A percentile compares a stretch with the other conserved stretches of the same genome.
Evolutionary conservation across 768 basidiomycete genomes (phyloP).

Genomic region (Baorangia bicolor): DNA sequence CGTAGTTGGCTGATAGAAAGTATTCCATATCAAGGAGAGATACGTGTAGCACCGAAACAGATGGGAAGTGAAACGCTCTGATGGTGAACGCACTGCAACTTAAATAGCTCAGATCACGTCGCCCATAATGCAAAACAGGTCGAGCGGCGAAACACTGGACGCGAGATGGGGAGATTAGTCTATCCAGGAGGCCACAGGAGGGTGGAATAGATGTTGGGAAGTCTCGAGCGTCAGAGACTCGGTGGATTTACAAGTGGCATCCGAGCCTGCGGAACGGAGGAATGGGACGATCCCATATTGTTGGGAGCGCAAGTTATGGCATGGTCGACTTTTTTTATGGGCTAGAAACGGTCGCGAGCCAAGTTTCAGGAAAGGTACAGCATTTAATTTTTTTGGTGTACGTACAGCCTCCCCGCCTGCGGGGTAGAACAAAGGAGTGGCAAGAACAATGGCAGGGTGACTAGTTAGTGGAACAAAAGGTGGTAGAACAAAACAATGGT

Average conservation of each 20-base stretch:
- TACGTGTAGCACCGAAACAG: background rate
- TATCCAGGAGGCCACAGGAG: background rate
- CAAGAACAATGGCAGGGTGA: conserved; percentile 19
- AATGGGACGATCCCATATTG: background rate
- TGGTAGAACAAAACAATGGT: background rate
- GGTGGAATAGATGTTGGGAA: background rate
- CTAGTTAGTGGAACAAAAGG: conserved; percentile 19
- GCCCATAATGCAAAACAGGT: background rate
- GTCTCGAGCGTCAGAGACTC: background rate
- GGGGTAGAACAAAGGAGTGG: conserved; percentile 16
- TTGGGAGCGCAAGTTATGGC: background rate
- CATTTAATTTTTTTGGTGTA: conserved; percentile 2
- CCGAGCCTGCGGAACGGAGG: background rate
- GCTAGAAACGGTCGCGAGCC: background rate
- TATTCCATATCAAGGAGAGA: background rate
- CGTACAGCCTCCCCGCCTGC: conserved; percentile 4
- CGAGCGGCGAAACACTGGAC: background rate
- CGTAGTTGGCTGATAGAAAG: background rate
- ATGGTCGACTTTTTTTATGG: background rate
- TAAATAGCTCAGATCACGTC: background rate
- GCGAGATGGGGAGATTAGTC: background rate
- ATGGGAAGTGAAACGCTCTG: background rate
- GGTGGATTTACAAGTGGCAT: background rate
- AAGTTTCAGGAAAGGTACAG: background rate
- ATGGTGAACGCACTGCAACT: background rate